Percentiles rank a stretch among this genome's conserved stretches.
phyloP scores from a whole-genome alignment of 805 yeast species.

The Kluyveromyces dobzhanskii region DNA sequence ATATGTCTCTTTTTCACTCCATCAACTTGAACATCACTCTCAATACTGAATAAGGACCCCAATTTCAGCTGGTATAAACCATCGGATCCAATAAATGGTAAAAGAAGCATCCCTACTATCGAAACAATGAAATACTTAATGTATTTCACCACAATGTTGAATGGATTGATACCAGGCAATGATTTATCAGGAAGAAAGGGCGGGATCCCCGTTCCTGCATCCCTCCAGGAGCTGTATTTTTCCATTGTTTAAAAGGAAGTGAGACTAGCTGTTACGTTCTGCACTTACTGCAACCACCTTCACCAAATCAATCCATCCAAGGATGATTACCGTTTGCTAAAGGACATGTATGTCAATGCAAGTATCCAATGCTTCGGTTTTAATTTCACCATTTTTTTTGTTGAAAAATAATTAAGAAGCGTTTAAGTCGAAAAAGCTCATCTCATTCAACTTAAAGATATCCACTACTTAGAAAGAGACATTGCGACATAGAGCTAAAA shows the following conservation, averaged over 20 bases:
- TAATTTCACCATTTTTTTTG: no score
- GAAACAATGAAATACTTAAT: not conserved
- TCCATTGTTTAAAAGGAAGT: slow-evolving; percentile 47
- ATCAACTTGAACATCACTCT: slow-evolving; percentile 30
- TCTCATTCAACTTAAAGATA: no score
- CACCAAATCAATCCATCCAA: no score
- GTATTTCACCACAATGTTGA: not conserved
- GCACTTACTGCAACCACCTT: no score
- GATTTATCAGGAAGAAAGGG: slow-evolving; percentile 62
- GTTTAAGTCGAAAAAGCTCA: no score
- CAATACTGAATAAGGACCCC: not conserved
- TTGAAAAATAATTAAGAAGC: no score
- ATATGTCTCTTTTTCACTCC: slow-evolving; percentile 34
- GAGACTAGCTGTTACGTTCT: no score
- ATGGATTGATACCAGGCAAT: slow-evolving; percentile 7
- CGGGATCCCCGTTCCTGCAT: slow-evolving; percentile 87
- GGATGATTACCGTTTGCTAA: no score
- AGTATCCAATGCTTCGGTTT: no score
- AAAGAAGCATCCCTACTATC: not conserved
- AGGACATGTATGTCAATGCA: no score
- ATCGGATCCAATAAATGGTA: not conserved
- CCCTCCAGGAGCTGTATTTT: slow-evolving; percentile 77
- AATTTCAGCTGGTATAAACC: not conserved
- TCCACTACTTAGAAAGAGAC: no score
- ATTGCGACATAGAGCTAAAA: no score